phyloP scores from a whole-genome alignment of 345 rosid species.

The Camelina sativa region DNA sequence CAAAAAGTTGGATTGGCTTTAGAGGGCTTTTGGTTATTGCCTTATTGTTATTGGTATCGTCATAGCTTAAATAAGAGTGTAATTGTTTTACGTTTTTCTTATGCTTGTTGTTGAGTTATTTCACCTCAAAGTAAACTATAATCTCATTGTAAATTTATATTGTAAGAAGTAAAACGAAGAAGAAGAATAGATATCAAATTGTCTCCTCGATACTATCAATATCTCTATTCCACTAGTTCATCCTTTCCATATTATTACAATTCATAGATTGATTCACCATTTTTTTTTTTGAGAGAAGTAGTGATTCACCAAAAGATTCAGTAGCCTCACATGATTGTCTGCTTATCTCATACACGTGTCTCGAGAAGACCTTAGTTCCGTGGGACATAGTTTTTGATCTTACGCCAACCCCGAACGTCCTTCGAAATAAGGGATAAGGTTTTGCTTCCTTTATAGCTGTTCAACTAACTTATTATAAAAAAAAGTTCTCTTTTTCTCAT shows the following conservation, averaged over 20 bases:
- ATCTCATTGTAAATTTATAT: background rate
- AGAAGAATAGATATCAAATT: background rate
- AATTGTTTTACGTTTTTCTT: background rate
- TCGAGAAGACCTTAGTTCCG: constrained; percentile 25
- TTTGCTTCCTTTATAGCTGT: background rate
- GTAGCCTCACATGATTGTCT: constrained; percentile 35
- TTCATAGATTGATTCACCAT: constrained; percentile 1
- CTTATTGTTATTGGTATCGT: too few species aligned
- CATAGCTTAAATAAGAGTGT: background rate
- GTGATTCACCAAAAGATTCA: constrained; percentile 19
- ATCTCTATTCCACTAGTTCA: background rate
- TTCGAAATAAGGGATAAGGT: constrained; percentile 31
- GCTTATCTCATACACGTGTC: constrained; percentile 34
- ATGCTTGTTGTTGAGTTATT: background rate
- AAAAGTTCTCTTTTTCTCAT: background rate
- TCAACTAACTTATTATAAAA: too few species aligned
- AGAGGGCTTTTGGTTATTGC: background rate
- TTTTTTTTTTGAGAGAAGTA: constrained; percentile 11
- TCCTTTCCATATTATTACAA: background rate
- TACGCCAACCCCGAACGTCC: constrained; percentile 31
- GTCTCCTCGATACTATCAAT: background rate
- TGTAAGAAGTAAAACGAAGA: background rate
- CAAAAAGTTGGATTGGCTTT: background rate
- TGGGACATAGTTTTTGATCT: constrained; percentile 26
- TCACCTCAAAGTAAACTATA: background rate